A percentile compares a stretch with the other conserved stretches of the same genome.
phyloP scores from a whole-genome alignment of 2,329 filamentous ascomycete genomes.

The Leptographium flavum region DNA sequence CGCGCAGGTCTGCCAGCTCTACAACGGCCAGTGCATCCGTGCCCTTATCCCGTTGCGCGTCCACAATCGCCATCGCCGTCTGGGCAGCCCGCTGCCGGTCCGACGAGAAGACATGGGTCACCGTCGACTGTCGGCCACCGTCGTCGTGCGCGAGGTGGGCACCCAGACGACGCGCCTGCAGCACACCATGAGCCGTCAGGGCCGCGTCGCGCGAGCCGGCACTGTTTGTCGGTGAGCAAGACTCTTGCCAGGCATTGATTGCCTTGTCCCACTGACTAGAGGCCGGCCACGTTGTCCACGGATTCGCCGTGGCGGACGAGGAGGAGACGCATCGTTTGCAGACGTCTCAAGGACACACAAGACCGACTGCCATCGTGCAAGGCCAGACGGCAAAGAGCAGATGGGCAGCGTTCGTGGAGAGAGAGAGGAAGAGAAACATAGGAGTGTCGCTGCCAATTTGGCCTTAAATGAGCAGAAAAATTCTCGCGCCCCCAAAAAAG shows the following conservation, averaged over 20 bases:
- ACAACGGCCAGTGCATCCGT: conserved; percentile 15
- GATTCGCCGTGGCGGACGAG: conserved; percentile 82
- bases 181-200: conserved; percentile 66
- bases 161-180: conserved; percentile 63
- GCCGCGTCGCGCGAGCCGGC: conserved; percentile 70
- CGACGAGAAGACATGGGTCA: conserved; percentile 45
- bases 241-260: too few relatives aligned
- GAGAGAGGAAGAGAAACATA: too few relatives aligned
- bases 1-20: conserved; percentile 40
- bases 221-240: conserved; percentile 24
- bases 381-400: background rate
- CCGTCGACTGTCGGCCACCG: conserved; percentile 11
- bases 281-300: conserved; percentile 69
- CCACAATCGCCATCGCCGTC: conserved; percentile 53
- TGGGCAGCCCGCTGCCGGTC: conserved; percentile 59
- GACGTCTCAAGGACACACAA: background rate
- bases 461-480: too few relatives aligned
- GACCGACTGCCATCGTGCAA: background rate
- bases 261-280: conserved; percentile 42
- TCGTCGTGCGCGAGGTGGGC: conserved; percentile 33
- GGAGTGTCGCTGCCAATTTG: too few relatives aligned
- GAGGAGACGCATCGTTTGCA: conserved; percentile 41
- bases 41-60: conserved; percentile 22
- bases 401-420: too few relatives aligned
- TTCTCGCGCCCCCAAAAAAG: too few relatives aligned